phyloP scores from a whole-genome alignment of 768 basidiomycete species.

The Dacryopinax spathularia region DNA sequence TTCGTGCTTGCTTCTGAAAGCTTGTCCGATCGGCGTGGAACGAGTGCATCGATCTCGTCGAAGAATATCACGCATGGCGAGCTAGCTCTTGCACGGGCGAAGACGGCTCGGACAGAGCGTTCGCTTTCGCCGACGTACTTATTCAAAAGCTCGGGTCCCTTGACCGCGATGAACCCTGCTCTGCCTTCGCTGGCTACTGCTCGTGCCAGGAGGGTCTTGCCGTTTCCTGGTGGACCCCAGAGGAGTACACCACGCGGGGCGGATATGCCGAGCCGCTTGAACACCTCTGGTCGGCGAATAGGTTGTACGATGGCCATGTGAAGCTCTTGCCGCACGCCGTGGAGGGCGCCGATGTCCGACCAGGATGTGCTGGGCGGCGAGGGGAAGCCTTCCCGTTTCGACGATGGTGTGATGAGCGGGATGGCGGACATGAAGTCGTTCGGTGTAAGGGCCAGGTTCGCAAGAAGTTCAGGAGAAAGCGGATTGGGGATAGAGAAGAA shows the following conservation, averaged over 20 bases:
- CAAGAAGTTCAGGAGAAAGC: conserved; percentile 61
- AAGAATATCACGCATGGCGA: conserved; percentile 93
- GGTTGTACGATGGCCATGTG: conserved; percentile 98
- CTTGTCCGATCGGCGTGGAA: conserved; percentile 77
- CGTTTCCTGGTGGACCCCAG: conserved; percentile 99
- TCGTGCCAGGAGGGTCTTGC: conserved; percentile 94
- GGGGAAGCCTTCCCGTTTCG: conserved; percentile 94
- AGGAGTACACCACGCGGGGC: conserved; percentile 85
- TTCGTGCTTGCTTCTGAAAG: conserved; percentile 87
- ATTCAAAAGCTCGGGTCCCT: conserved; percentile 91
- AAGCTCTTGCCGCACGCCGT: conserved; percentile 70
- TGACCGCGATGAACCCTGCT: conserved; percentile 96
- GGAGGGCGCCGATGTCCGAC: conserved; percentile 89
- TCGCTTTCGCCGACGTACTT: conserved; percentile 99
- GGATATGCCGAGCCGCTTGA: conserved; percentile 74
- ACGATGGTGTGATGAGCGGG: conserved; percentile 84
- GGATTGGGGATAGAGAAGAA: conserved; percentile 42
- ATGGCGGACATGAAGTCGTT: conserved; percentile 70
- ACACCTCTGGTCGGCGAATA: conserved; percentile 76
- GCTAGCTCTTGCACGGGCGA: conserved; percentile 83
- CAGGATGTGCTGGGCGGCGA: conserved; percentile 93
- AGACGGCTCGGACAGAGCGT: conserved; percentile 84
- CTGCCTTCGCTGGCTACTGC: conserved; percentile 92
- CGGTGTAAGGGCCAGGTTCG: conserved; percentile 65
- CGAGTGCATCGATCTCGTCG: conserved; percentile 85